Evolutionary conservation across 371 early-diverging fungal genomes (phyloP).

Genomic region (Saksenaea vasiformis): DNA sequence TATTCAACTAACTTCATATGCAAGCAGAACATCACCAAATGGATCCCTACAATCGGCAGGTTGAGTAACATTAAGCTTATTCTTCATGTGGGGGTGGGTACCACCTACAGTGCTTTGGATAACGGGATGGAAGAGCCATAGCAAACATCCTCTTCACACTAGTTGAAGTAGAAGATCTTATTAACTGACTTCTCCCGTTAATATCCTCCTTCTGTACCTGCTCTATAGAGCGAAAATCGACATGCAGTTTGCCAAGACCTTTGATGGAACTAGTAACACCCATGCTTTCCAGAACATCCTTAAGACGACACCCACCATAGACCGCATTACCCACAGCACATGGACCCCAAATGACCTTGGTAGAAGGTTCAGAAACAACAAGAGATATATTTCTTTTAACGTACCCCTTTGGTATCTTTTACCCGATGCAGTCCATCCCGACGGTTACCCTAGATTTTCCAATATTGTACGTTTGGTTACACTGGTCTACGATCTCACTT

Average conservation of each 20-base stretch:
- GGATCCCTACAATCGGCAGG: constrained; percentile 52
- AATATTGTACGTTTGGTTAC: neutral
- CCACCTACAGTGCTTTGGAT: constrained; percentile 68
- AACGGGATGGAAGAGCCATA: constrained; percentile 87
- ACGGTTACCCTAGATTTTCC: constrained; percentile 66
- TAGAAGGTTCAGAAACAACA: neutral
- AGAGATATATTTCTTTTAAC: neutral
- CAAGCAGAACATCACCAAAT: constrained; percentile 79
- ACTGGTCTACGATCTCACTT: neutral
- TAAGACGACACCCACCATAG: constrained; percentile 78
- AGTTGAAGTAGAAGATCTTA: neutral
- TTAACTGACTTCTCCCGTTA: neutral
- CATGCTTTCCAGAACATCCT: constrained; percentile 65
- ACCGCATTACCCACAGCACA: constrained; percentile 80
- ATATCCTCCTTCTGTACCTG: constrained; percentile 39
- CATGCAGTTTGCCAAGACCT: constrained; percentile 57
- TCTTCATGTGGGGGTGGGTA: neutral
- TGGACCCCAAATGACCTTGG: constrained; percentile 74
- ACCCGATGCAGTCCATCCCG: constrained; percentile 79
- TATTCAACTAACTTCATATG: constrained; percentile 57
- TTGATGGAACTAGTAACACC: constrained; percentile 45
- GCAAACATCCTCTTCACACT: constrained; percentile 64
- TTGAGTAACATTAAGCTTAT: neutral
- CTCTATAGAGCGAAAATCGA: constrained; percentile 74
- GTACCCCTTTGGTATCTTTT: constrained; percentile 74